Percentiles rank a stretch among this genome's conserved stretches.
These are phyloP conservation scores for Entophlyctis helioformis DNA, from an alignment of 192 early-diverging fungal genomes.

Conservation along the genomic window DNA sequence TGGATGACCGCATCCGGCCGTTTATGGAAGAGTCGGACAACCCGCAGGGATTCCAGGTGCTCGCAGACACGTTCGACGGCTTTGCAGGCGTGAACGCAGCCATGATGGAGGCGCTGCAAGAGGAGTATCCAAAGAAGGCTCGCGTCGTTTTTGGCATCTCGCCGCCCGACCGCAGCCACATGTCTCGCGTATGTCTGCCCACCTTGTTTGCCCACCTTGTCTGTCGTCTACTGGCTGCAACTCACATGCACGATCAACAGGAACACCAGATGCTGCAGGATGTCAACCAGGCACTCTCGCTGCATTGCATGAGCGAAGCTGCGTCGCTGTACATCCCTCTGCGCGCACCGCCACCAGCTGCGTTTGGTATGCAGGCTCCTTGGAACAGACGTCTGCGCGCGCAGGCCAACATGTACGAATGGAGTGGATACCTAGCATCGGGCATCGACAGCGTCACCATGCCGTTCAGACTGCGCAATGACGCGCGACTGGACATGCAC, in stretches of 20 bases:
- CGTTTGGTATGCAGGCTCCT: not conserved
- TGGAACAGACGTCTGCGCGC: constrained; percentile 4
- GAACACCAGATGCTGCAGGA: constrained; percentile 6
- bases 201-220: not conserved
- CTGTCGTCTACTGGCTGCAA: not conserved
- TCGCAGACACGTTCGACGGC: constrained; percentile 25
- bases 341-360: constrained; percentile 3
- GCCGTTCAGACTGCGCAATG: constrained; percentile 7
- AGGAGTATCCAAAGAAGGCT: constrained; percentile 29
- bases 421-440: constrained; percentile 11
- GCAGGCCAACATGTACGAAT: constrained; percentile 2
- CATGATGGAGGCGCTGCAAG: constrained; percentile 17
- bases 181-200: constrained; percentile 6
- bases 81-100: constrained; percentile 23
- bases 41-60: constrained; percentile 26
- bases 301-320: constrained; percentile 7
- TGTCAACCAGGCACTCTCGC: constrained; percentile 15
- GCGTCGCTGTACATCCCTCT: constrained; percentile 22
- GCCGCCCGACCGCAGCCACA: not conserved
- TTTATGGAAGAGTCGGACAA: no score
- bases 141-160: constrained; percentile 25
- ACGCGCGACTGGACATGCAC: constrained; percentile 1
- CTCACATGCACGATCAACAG: constrained; percentile 2
- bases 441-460: constrained; percentile 13
- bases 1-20: constrained; percentile 26